Base-by-base conservation (phyloP, 768 basidiomycete genomes). In the Lyophyllum semitale region DNA sequence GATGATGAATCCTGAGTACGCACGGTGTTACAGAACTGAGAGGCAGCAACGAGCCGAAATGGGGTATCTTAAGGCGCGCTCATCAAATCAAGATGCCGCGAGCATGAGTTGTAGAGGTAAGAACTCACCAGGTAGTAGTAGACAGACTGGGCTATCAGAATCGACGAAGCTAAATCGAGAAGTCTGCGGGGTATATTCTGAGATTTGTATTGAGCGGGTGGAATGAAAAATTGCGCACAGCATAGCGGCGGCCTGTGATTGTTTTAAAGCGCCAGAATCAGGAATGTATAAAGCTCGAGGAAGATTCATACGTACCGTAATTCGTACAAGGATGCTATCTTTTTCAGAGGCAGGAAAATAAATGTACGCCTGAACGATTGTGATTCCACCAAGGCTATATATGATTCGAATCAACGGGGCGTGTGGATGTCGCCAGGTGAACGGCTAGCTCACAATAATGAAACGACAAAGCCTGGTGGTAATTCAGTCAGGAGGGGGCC, bases 51-150 rank as follows among this genome's bases (percentile, higher is more conserved):
- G 75, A 76, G 5, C 78, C 78, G 48, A 73, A 80, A 54, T 77
- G 67, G 0, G 77, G 78, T 6, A 80, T 68, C 78, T 80, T 43
- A 49, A 49, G 33, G 6, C 9, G 9, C 30, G 4, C 7, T 18
- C 37, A 9, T 38, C 15, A 4, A 17, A 37, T 37, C 8, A 37
- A 15, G 17, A 38, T 4, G 4, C 9, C n/a, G 7, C 37, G 11
- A 18, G 17, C 17, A 15, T 15, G 4, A 38, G 15, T 22, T 9
- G 25, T 8, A 13, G 30, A 4, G 18, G 11, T 29, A 43, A 23
- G 17, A 37, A 55, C 66, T 35, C 45, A 77, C 78, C 50, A 78
- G 62, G 54, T 80, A 80, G 57, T 76, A 75, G 59, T 77, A 78
- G 25, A 80, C 65, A 2, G 76, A 76, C 58, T 79, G 74, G 1